Percentiles rank a stretch among this genome's conserved stretches.
Conservation (phyloP, 495 filamentous ascomycete species). For the Aspergillus carlsbadensis region DNA sequence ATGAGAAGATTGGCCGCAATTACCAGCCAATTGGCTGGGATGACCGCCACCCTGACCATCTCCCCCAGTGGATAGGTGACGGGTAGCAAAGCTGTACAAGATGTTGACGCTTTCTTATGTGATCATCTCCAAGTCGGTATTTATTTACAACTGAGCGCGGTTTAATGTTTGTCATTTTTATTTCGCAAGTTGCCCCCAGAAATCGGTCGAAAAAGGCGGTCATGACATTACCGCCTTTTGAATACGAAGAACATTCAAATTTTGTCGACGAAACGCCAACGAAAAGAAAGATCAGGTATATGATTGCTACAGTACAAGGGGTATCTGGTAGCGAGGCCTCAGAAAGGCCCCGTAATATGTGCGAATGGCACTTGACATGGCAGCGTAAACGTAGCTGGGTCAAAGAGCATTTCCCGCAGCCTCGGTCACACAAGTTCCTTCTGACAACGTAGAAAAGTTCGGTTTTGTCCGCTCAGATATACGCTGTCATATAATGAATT, state of each 20-base stretch:
- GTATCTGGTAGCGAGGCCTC: neutral
- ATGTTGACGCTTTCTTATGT: too few relatives aligned
- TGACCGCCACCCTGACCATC: slow-evolving; percentile 23
- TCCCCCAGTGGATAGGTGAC: neutral
- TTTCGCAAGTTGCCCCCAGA: too few relatives aligned
- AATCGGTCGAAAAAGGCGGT: too few relatives aligned
- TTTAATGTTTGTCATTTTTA: too few relatives aligned
- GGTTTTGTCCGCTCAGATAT: too few relatives aligned
- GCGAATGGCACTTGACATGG: neutral
- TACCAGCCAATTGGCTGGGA: slow-evolving; percentile 25
- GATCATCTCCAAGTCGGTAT: neutral
- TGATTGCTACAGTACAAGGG: neutral
- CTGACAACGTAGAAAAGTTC: too few relatives aligned
- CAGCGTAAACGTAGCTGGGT: neutral
- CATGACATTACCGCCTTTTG: too few relatives aligned
- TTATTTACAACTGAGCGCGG: too few relatives aligned
- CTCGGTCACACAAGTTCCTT: too few relatives aligned
- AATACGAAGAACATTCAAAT: too few relatives aligned
- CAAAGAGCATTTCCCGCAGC: too few relatives aligned
- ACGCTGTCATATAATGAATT: too few relatives aligned
- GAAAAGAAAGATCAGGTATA: neutral
- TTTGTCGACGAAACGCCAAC: neutral
- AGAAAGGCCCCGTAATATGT: neutral
- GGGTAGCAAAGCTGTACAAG: neutral
- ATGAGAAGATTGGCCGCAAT: slow-evolving; percentile 70